Percentiles rank a stretch among this genome's conserved stretches.
Evolutionary conservation across 805 yeast genomes (phyloP).

Genomic region (Ogataea salicorniae): DNA sequence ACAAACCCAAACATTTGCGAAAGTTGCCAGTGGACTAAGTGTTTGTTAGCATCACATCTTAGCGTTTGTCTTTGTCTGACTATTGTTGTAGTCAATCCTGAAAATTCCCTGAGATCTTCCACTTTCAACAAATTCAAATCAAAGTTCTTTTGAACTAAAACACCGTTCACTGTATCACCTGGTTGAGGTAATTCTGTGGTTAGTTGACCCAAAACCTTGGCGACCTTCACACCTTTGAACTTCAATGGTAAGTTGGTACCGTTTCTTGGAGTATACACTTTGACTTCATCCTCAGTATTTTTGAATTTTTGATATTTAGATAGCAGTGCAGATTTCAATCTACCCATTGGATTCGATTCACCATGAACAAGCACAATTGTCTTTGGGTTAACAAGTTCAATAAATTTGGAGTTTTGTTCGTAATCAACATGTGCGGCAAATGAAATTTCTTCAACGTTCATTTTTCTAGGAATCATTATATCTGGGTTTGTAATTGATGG

Average conservation of each 20-base stretch:
- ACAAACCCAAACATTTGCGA: slow-evolving; percentile 93
- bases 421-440: slow-evolving; percentile 99
- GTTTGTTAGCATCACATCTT: slow-evolving; percentile 73
- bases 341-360: slow-evolving; percentile 97
- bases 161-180: slow-evolving; percentile 61
- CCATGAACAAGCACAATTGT: slow-evolving; percentile 94
- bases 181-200: slow-evolving; percentile 41
- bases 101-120: slow-evolving; percentile 82
- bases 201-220: slow-evolving; percentile 58
- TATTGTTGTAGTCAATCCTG: slow-evolving; percentile 80
- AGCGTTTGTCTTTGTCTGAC: slow-evolving; percentile 78
- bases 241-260: slow-evolving; percentile 74
- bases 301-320: slow-evolving; percentile 79
- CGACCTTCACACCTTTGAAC: slow-evolving; percentile 79
- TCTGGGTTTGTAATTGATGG: slow-evolving; percentile 82
- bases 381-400: slow-evolving; percentile 79
- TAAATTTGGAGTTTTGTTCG: slow-evolving; percentile 86
- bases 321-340: slow-evolving; percentile 85
- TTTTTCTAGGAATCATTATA: slow-evolving; percentile 75
- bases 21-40: slow-evolving; percentile 81
- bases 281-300: slow-evolving; percentile 85
- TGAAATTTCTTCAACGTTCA: slow-evolving; percentile 87
- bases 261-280: slow-evolving; percentile 87
- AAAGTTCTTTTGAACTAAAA: slow-evolving; percentile 86
- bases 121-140: slow-evolving; percentile 78